phyloP scores from a whole-genome alignment of 1,284 basidiomycete species.

The Malassezia restricta region DNA sequence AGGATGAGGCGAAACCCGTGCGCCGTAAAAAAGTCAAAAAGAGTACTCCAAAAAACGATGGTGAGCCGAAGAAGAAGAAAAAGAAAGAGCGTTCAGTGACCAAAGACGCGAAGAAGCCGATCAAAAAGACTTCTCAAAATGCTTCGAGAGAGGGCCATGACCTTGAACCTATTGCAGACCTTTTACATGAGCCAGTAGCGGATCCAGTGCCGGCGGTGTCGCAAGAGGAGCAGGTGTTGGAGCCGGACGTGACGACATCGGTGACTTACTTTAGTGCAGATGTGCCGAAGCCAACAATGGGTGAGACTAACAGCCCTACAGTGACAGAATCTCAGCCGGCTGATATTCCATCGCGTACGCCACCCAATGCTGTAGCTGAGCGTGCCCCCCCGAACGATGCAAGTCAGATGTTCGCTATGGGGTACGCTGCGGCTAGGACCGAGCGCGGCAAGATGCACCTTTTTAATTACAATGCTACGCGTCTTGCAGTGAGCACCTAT shows the following conservation, averaged over 20 bases:
- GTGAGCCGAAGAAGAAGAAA: slow-evolving; percentile 12
- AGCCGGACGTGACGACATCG: not conserved
- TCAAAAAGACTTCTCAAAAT: not conserved
- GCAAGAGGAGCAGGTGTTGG: not conserved
- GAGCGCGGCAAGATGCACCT: not conserved
- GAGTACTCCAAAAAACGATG: not conserved
- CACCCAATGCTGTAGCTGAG: too few species aligned
- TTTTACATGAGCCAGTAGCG: not conserved
- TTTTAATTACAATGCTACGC: slow-evolving; percentile 13
- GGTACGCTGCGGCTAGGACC: too few species aligned
- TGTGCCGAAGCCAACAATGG: not conserved
- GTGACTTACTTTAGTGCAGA: not conserved
- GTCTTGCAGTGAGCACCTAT: slow-evolving; percentile 9
- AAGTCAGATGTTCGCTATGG: too few species aligned
- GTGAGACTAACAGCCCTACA: too few species aligned
- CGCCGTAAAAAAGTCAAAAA: slow-evolving; percentile 1
- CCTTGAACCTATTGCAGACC: not conserved
- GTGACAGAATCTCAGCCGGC: too few species aligned
- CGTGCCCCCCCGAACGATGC: too few species aligned
- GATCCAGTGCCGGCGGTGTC: not conserved
- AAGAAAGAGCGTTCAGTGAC: slow-evolving; percentile 1
- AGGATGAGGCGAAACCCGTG: not conserved
- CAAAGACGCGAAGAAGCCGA: not conserved
- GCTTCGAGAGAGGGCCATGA: not conserved
- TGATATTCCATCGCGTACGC: too few species aligned